Conservation (phyloP, 306 rosid species). For the Cicer bijugum region DNA sequence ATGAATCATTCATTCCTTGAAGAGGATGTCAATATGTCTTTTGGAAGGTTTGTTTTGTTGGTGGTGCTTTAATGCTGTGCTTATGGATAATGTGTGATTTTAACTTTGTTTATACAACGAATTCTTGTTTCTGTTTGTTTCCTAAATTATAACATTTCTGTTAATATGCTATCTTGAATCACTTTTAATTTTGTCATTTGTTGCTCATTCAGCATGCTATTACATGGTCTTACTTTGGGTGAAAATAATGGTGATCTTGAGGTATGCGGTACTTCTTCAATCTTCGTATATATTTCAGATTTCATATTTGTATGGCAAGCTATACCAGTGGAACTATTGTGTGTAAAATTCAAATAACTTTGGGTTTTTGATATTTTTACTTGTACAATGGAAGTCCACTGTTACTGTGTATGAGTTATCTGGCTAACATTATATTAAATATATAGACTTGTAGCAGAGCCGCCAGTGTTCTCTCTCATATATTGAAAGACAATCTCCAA, state of each 20-base stretch:
- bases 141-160: constrained; percentile 29
- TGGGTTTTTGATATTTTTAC: constrained; percentile 3
- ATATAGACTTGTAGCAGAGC: constrained; percentile 93
- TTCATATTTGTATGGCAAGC: constrained; percentile 12
- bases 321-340: constrained; percentile 33
- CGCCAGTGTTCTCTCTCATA: constrained; percentile 90
- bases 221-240: constrained; percentile 81
- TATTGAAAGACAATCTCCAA: constrained; percentile 76
- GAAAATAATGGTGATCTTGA: constrained; percentile 88
- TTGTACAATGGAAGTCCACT: constrained; percentile 7
- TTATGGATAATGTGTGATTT: constrained; percentile 21
- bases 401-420: constrained; percentile 17
- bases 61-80: constrained; percentile 32
- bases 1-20: constrained; percentile 70
- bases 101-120: background rate
- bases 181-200: constrained; percentile 39
- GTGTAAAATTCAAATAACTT: constrained; percentile 27
- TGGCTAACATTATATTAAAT: constrained; percentile 43
- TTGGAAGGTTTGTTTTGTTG: constrained; percentile 81
- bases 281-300: constrained; percentile 8
- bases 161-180: constrained; percentile 34
- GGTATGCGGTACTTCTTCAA: constrained; percentile 53
- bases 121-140: constrained; percentile 24
- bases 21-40: constrained; percentile 91
- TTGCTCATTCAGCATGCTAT: constrained; percentile 75